Percentiles rank a stretch among this genome's conserved stretches.
phyloP scores from a whole-genome alignment of 2,329 filamentous ascomycete genomes.

The Penicillium sp. region DNA sequence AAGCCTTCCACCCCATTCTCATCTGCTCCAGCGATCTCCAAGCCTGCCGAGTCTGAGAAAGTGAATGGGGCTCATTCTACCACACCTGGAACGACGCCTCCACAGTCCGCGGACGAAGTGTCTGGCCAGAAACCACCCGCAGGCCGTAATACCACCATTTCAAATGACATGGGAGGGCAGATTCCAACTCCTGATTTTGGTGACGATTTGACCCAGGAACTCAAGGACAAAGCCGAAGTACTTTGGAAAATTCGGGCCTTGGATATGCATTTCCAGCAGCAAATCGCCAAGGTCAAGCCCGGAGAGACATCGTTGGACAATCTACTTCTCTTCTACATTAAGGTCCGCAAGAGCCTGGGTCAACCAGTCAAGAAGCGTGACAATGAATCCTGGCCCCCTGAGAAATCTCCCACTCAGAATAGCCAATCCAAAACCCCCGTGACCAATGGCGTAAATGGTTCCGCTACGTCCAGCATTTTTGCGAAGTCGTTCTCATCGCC shows the following conservation, averaged over 20 bases:
- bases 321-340: conserved; percentile 39
- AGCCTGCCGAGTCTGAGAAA: conserved; percentile 17
- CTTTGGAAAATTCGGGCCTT: conserved; percentile 34
- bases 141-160: neutral
- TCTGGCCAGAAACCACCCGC: neutral
- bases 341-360: conserved; percentile 39
- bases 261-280: conserved; percentile 36
- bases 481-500: conserved; percentile 21
- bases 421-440: neutral
- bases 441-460: conserved; percentile 2
- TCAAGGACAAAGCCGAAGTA: conserved; percentile 21
- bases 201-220: conserved; percentile 15
- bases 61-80: neutral
- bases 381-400: neutral
- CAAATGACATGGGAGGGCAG: neutral
- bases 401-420: neutral
- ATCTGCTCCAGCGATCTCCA: conserved; percentile 4
- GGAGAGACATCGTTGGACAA: conserved; percentile 35
- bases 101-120: neutral
- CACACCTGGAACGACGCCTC: neutral
- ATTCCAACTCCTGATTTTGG: conserved; percentile 21
- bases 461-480: conserved; percentile 19
- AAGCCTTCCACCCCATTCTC: conserved; percentile 1
- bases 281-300: conserved; percentile 33
- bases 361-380: conserved; percentile 26